phyloP scores from a whole-genome alignment of 2,329 filamentous ascomycete genomes.

The Phoma sp. region DNA sequence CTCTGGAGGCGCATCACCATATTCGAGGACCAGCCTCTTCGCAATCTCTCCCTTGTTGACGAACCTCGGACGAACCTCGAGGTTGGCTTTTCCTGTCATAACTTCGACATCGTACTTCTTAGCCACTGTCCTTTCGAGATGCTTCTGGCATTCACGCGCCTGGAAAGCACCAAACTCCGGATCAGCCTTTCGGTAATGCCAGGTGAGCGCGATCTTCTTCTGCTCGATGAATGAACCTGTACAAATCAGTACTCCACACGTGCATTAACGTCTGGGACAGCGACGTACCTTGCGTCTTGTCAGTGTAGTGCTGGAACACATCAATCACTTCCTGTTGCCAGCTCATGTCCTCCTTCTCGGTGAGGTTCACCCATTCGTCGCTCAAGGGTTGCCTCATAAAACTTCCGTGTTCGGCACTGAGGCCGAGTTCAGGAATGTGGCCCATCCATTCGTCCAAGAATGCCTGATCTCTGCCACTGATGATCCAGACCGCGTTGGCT shows the following conservation, averaged over 20 bases:
- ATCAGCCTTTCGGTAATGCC: slow-evolving; percentile 94
- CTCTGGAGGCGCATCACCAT: slow-evolving; percentile 71
- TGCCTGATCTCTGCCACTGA: slow-evolving; percentile 89
- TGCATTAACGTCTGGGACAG: slow-evolving; percentile 2
- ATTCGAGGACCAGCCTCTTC: slow-evolving; percentile 78
- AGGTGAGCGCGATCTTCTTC: slow-evolving; percentile 92
- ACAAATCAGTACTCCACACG: slow-evolving; percentile 18
- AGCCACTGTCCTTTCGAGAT: slow-evolving; percentile 76
- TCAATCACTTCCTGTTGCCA: slow-evolving; percentile 89
- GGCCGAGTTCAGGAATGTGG: slow-evolving; percentile 86
- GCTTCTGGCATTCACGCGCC: slow-evolving; percentile 79
- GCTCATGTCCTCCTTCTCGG: slow-evolving; percentile 84
- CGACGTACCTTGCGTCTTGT: slow-evolving; percentile 77
- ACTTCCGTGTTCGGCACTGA: slow-evolving; percentile 95
- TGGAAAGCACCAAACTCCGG: slow-evolving; percentile 83
- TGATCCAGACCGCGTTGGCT: slow-evolving; percentile 94
- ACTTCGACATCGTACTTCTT: slow-evolving; percentile 91
- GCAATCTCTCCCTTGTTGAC: slow-evolving; percentile 98
- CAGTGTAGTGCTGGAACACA: slow-evolving; percentile 86
- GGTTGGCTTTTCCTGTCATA: slow-evolving; percentile 94
- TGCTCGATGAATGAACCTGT: slow-evolving; percentile 88
- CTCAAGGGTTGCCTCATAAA: slow-evolving; percentile 84
- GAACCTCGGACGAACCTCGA: slow-evolving; percentile 94
- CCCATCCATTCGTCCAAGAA: slow-evolving; percentile 92
- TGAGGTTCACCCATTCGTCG: slow-evolving; percentile 85